phyloP scores from a whole-genome alignment of 2,329 filamentous ascomycete species.

The Dothideomycetes sp. region DNA sequence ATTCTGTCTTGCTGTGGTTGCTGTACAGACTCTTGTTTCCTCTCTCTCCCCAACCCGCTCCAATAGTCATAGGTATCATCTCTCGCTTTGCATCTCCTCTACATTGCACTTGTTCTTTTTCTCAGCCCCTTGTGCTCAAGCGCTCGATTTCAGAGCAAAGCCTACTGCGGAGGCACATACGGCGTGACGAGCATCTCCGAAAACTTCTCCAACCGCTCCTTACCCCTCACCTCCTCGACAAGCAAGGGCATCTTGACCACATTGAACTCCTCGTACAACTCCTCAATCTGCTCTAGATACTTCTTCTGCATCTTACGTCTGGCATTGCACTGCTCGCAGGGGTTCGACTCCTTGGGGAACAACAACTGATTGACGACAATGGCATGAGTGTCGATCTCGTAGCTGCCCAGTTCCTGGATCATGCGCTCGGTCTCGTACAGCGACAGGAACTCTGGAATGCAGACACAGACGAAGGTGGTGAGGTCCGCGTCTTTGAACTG shows the following conservation, averaged over 20 bases:
- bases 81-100: no score
- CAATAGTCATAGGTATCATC: no score
- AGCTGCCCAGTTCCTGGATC: conserved; percentile 93
- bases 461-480: conserved; percentile 96
- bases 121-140: no score
- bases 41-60: no score
- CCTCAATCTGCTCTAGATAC: conserved; percentile 96
- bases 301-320: conserved; percentile 98
- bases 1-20: no score
- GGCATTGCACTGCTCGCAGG: conserved; percentile 91
- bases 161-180: no score
- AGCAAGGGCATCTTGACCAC: conserved; percentile 96
- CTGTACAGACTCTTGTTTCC: no score
- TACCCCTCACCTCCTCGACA: conserved; percentile 90
- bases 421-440: conserved; percentile 98
- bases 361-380: conserved; percentile 98
- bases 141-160: no score
- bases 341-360: conserved; percentile 75
- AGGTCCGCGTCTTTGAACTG: conserved; percentile 96
- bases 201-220: conserved; percentile 81
- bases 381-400: conserved; percentile 89
- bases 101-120: no score
- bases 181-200: conserved; percentile 15
- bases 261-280: conserved; percentile 98
- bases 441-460: conserved; percentile 92